A percentile compares a stretch with the other conserved stretches of the same genome.
These are phyloP conservation scores for Oryza nivara DNA, from an alignment of 176 grass and related monocot species.

Conservation along the genomic window DNA sequence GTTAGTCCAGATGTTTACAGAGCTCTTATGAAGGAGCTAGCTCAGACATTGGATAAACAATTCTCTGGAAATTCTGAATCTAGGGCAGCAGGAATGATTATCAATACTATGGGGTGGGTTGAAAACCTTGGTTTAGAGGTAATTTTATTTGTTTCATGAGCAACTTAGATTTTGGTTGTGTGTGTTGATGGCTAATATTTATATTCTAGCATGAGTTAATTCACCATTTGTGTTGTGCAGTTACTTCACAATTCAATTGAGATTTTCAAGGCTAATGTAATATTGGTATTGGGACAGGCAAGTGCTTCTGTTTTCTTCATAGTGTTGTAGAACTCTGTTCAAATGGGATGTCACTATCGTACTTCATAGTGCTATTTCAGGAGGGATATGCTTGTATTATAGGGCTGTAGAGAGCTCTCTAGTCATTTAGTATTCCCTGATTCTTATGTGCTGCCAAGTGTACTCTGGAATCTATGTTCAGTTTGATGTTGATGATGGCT, in stretches of 20 bases:
- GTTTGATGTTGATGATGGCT: slow-evolving; percentile 7
- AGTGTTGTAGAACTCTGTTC: neutral
- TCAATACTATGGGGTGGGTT: slow-evolving; percentile 99
- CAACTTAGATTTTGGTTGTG: neutral
- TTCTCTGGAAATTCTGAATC: slow-evolving; percentile 93
- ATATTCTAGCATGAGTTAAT: neutral
- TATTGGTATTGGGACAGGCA: slow-evolving; percentile 93
- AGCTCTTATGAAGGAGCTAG: slow-evolving; percentile 93
- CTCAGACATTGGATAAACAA: slow-evolving; percentile 80
- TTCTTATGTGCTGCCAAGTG: neutral
- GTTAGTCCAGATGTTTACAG: slow-evolving; percentile 85
- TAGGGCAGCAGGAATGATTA: slow-evolving; percentile 90
- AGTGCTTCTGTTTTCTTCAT: slow-evolving; percentile 30
- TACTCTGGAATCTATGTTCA: neutral
- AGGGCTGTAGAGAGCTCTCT: slow-evolving; percentile 17
- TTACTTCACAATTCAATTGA: slow-evolving; percentile 90
- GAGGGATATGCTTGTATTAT: neutral
- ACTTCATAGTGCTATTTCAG: slow-evolving; percentile 2
- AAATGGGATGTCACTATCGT: slow-evolving; percentile 17
- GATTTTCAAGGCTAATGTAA: slow-evolving; percentile 85
- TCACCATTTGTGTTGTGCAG: slow-evolving; percentile 46
- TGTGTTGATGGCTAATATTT: neutral
- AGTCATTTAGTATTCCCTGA: neutral
- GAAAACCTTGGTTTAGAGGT: slow-evolving; percentile 98
- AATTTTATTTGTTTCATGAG: slow-evolving; percentile 23